A percentile compares a stretch with the other conserved stretches of the same genome.
Evolutionary conservation across 1,284 basidiomycete species (phyloP).

Genomic region (Meripilus lineatus): DNA sequence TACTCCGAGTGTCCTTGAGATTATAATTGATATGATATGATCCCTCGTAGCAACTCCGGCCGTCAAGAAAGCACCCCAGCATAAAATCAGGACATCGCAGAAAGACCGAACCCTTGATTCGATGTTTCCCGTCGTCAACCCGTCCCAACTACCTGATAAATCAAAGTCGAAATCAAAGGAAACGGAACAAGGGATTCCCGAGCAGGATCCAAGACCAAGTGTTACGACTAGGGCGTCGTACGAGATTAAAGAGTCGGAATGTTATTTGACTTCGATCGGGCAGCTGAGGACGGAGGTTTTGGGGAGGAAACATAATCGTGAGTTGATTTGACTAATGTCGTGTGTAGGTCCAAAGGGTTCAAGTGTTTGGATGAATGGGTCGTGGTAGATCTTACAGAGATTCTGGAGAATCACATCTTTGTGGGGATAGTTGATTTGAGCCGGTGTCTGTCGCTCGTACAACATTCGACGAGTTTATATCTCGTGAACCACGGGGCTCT

Average conservation of each 20-base stretch:
- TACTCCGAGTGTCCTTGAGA: no score
- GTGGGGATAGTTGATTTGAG: constrained; percentile 88
- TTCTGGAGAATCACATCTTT: constrained; percentile 85
- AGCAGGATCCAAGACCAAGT: constrained; percentile 19
- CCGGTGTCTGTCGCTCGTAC: constrained; percentile 76
- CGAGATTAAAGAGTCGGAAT: constrained; percentile 76
- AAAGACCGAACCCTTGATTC: constrained; percentile 89
- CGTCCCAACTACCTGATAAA: constrained; percentile 30
- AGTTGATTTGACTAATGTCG: no score
- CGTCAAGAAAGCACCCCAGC: constrained; percentile 58
- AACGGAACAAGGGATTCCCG: constrained; percentile 8
- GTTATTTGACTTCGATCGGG: constrained; percentile 76
- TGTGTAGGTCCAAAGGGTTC: no score
- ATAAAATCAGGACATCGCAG: constrained; percentile 90
- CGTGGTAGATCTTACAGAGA: constrained; percentile 71
- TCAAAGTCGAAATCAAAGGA: constrained; percentile 6
- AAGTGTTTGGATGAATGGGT: constrained; percentile 4
- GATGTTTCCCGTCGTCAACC: constrained; percentile 73
- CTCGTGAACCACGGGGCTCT: constrained; percentile 83
- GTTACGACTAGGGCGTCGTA: no score
- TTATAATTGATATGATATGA: not conserved
- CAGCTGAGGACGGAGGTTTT: constrained; percentile 59
- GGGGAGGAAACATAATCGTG: constrained; percentile 68
- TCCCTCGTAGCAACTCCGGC: constrained; percentile 15
- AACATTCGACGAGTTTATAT: constrained; percentile 87